Evolutionary conservation across 2,329 filamentous ascomycete genomes (phyloP).

Genomic region (Fusarium buxicola): DNA sequence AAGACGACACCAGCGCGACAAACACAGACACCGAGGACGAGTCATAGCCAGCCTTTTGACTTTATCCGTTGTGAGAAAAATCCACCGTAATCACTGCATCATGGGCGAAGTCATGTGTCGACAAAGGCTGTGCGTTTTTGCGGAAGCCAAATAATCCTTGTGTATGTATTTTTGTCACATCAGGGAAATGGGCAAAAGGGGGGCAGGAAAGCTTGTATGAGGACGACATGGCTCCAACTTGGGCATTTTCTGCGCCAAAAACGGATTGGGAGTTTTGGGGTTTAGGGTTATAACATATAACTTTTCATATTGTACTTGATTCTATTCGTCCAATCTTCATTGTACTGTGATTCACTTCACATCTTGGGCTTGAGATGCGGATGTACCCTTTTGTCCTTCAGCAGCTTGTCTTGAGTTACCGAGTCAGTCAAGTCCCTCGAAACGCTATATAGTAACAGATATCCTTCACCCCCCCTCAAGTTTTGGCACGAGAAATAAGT

Average conservation of each 20-base stretch:
- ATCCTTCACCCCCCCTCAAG: neutral
- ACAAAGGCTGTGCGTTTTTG: slow-evolving; percentile 24
- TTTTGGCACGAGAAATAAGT: neutral
- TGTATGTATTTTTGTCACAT: slow-evolving; percentile 30
- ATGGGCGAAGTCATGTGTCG: slow-evolving; percentile 8
- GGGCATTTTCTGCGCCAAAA: slow-evolving; percentile 32
- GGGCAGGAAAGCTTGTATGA: slow-evolving; percentile 5
- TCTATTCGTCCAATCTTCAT: neutral
- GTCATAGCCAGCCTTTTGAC: slow-evolving; percentile 51
- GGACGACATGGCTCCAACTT: slow-evolving; percentile 20
- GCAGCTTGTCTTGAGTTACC: neutral
- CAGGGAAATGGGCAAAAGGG: slow-evolving; percentile 9
- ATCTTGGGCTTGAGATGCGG: neutral
- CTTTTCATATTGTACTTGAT: slow-evolving; percentile 24
- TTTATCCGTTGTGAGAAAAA: slow-evolving; percentile 22
- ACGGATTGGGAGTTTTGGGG: slow-evolving; percentile 36
- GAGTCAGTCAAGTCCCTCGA: neutral
- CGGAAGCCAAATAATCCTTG: slow-evolving; percentile 10
- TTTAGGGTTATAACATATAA: slow-evolving; percentile 26
- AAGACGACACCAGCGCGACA: slow-evolving; percentile 73
- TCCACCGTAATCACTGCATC: slow-evolving; percentile 21
- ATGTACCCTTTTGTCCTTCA: neutral
- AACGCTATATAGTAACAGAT: slow-evolving; percentile 1
- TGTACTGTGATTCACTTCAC: neutral
- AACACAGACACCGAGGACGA: slow-evolving; percentile 76